Conservation (phyloP, 306 rosid species). For the Hippophae gyantsensis region DNA sequence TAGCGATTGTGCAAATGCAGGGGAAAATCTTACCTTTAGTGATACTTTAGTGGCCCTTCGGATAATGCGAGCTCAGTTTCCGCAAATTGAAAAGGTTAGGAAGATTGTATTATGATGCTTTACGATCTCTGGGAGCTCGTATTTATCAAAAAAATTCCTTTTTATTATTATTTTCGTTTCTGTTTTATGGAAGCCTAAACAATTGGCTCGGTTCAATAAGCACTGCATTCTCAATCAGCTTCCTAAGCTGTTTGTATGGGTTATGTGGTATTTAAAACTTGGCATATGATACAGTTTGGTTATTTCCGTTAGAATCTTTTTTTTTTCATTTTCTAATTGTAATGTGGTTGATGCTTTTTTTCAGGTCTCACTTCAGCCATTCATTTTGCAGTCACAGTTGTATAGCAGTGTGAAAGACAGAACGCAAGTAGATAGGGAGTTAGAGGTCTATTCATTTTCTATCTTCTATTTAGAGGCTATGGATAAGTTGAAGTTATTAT, state of each 20-base stretch:
- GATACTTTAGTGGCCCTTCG: constrained; percentile 85
- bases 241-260: neutral
- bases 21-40: constrained; percentile 57
- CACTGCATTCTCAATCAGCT: neutral
- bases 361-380: constrained; percentile 66
- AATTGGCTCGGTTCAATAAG: neutral
- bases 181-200: neutral
- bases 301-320: neutral
- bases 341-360: constrained; percentile 18
- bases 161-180: too few relatives aligned
- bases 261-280: neutral
- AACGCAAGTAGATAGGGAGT: constrained; percentile 80
- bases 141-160: neutral
- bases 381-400: constrained; percentile 76
- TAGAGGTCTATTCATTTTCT: constrained; percentile 48
- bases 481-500: neutral
- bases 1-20: constrained; percentile 28
- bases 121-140: neutral
- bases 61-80: constrained; percentile 92
- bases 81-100: constrained; percentile 45
- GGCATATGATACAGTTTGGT: neutral
- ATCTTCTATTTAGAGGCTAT: neutral
- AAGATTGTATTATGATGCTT: neutral
- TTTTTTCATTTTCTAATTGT: constrained; percentile 13
- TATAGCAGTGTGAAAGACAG: constrained; percentile 85